A percentile compares a stretch with the other conserved stretches of the same genome.
Conservation (phyloP, 2,329 filamentous ascomycete species). For the Xylariaceae sp. region DNA sequence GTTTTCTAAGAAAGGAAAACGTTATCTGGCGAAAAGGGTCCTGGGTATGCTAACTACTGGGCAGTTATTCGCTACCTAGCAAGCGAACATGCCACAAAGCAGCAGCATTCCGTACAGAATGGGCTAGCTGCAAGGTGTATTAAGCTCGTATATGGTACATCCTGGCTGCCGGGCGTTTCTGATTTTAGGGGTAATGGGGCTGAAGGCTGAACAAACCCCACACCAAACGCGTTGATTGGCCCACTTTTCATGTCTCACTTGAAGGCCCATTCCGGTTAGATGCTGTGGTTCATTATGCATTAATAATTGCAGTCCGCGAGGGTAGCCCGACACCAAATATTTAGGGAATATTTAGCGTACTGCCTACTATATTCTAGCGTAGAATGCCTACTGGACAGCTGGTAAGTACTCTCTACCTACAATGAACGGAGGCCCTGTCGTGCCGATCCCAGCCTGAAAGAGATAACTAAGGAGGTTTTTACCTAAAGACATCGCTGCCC, state of each 20-base stretch:
- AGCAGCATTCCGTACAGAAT: no score
- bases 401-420: conserved; percentile 8
- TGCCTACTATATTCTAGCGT: not conserved
- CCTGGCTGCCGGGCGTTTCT: not conserved
- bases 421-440: conserved; percentile 4
- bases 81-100: no score
- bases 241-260: not conserved
- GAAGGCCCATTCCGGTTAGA: not conserved
- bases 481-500: conserved; percentile 22
- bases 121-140: no score
- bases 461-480: conserved; percentile 21
- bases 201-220: not conserved
- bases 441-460: conserved; percentile 23
- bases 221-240: conserved; percentile 5
- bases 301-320: not conserved
- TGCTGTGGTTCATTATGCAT: not conserved
- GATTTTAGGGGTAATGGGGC: no score
- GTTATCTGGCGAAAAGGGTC: no score
- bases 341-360: not conserved
- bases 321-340: not conserved
- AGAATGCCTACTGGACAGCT: not conserved
- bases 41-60: no score
- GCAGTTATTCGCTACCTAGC: no score
- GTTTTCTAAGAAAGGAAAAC: no score
- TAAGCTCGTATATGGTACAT: no score